These are phyloP conservation scores for Stephanodiscus triporus DNA, from an alignment of 108 stramenopile genomes.

Conservation along the genomic window DNA sequence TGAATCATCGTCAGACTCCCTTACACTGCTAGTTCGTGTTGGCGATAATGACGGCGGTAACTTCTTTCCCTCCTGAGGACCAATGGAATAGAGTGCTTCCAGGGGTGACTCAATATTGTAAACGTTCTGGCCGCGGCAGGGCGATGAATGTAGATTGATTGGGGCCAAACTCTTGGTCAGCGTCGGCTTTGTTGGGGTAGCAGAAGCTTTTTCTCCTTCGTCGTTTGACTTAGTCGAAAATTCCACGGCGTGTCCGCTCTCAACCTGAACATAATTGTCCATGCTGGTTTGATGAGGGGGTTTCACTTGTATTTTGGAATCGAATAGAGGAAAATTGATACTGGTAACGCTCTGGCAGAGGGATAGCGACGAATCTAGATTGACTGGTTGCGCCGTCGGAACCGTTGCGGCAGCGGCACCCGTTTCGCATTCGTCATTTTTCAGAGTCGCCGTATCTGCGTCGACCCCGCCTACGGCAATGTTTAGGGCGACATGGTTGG, in stretches of 20 bases:
- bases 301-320: background rate
- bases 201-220: background rate
- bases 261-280: background rate
- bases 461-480: background rate
- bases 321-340: background rate
- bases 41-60: background rate
- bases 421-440: too few species aligned
- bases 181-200: background rate
- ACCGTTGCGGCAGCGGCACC: background rate
- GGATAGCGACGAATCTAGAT: background rate
- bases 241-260: background rate
- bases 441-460: too few species aligned
- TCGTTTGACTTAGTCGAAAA: background rate
- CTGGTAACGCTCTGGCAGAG: too few species aligned
- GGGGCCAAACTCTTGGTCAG: background rate
- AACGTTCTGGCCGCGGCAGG: background rate
- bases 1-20: background rate
- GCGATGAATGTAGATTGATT: background rate
- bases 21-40: constrained; percentile 5
- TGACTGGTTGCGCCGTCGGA: background rate
- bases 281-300: background rate
- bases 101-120: constrained; percentile 25
- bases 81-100: constrained; percentile 29
- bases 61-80: constrained; percentile 1
- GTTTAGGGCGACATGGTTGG: background rate